phyloP scores from a whole-genome alignment of 2,329 filamentous ascomycete species.

The Aspergillus novofumigatus region DNA sequence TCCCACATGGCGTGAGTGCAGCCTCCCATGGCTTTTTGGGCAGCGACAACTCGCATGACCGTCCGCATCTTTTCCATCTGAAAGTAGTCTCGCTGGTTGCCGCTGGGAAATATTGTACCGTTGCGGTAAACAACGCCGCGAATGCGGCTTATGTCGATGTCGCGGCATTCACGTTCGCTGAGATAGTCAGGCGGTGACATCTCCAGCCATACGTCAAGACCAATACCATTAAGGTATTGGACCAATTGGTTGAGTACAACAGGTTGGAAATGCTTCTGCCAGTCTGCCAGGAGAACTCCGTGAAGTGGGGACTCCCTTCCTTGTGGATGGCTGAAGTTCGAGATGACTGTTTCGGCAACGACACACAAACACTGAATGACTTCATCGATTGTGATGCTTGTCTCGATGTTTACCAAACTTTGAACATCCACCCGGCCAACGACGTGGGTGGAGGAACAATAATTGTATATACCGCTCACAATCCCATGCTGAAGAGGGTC shows the following conservation, averaged over 20 bases:
- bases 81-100: constrained; percentile 31
- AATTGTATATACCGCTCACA: constrained; percentile 17
- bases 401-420: constrained; percentile 2
- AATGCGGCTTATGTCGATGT: constrained; percentile 21
- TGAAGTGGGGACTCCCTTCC: constrained; percentile 20
- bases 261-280: constrained; percentile 21
- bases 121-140: constrained; percentile 28
- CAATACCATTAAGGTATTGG: constrained; percentile 25
- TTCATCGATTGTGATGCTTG: constrained; percentile 3
- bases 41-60: constrained; percentile 12
- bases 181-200: constrained; percentile 30
- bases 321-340: neutral
- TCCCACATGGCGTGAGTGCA: constrained; percentile 28
- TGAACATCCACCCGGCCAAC: constrained; percentile 10
- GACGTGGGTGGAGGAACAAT: constrained; percentile 2
- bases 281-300: constrained; percentile 34
- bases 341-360: constrained; percentile 1
- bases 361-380: constrained; percentile 1
- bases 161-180: constrained; percentile 14
- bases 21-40: constrained; percentile 13
- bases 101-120: constrained; percentile 28
- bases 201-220: constrained; percentile 36
- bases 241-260: constrained; percentile 26
- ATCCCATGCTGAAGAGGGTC: constrained; percentile 31
- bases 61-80: constrained; percentile 30